These are phyloP conservation scores for Cladosporium cucumerinum DNA, from an alignment of 2,329 filamentous ascomycete species.

Conservation along the genomic window DNA sequence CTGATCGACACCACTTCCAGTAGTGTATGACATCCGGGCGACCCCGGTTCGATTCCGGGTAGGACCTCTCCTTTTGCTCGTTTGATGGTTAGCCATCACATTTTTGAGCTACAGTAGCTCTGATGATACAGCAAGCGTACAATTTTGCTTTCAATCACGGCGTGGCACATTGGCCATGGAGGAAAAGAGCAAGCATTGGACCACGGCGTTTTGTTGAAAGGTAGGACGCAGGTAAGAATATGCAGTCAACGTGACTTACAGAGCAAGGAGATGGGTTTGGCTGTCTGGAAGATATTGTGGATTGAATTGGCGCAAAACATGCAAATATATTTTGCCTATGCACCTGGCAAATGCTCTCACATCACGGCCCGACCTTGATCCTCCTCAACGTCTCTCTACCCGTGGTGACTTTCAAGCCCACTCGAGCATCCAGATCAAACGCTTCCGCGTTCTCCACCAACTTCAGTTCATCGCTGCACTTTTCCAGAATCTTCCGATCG, in stretches of 20 bases:
- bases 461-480: slow-evolving; percentile 63
- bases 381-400: slow-evolving; percentile 60
- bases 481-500: slow-evolving; percentile 49
- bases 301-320: background rate
- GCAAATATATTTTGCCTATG: background rate
- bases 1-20: background rate
- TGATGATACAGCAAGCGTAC: no score
- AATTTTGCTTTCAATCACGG: no score
- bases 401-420: slow-evolving; percentile 70
- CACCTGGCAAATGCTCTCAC: background rate
- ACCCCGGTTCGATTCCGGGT: slow-evolving; percentile 16
- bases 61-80: slow-evolving; percentile 1
- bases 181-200: no score
- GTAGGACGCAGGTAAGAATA: no score
- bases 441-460: slow-evolving; percentile 67
- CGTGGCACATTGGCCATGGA: no score
- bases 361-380: slow-evolving; percentile 22
- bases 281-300: background rate
- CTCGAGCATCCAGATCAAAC: slow-evolving; percentile 68
- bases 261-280: no score
- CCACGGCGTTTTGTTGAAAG: no score
- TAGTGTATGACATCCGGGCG: background rate
- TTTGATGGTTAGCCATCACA: background rate
- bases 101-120: no score
- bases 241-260: no score